phyloP scores from a whole-genome alignment of 805 yeast species.

The Myxozyma neglecta region DNA sequence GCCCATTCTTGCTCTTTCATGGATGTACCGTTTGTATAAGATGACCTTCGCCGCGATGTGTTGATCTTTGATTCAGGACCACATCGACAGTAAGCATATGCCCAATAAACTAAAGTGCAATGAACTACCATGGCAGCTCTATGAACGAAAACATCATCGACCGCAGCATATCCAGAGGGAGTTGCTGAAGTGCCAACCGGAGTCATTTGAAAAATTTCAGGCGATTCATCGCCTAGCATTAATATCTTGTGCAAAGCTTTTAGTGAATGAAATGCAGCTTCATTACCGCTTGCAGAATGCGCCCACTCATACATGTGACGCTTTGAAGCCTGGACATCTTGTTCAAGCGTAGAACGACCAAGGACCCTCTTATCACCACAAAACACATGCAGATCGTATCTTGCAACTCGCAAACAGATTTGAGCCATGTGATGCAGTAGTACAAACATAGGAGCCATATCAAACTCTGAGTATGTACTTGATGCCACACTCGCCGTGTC shows the following conservation, averaged over 20 bases:
- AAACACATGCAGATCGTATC: conserved; percentile 73
- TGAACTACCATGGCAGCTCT: conserved; percentile 36
- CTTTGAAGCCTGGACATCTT: conserved; percentile 51
- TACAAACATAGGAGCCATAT: conserved; percentile 14
- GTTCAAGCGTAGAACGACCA: conserved; percentile 58
- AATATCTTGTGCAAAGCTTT: conserved; percentile 33
- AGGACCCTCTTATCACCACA: conserved; percentile 82
- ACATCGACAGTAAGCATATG: conserved; percentile 38
- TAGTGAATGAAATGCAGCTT: conserved; percentile 54
- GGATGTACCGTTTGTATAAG: background rate
- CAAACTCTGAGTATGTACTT: background rate
- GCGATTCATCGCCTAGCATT: conserved; percentile 13
- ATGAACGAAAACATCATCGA: conserved; percentile 36
- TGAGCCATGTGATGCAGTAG: conserved; percentile 15
- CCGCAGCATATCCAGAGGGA: conserved; percentile 29
- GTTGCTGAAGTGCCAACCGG: background rate
- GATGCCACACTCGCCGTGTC: conserved; percentile 1
- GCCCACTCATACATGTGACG: conserved; percentile 57
- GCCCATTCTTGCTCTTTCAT: conserved; percentile 25
- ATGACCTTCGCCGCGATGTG: background rate
- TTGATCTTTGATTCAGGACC: conserved; percentile 39
- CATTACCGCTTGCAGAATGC: conserved; percentile 45
- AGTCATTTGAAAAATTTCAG: background rate
- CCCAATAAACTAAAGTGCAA: conserved; percentile 39
- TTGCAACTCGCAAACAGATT: conserved; percentile 57